phyloP scores from a whole-genome alignment of 495 filamentous ascomycete species.

The Penicillium riverlandense region DNA sequence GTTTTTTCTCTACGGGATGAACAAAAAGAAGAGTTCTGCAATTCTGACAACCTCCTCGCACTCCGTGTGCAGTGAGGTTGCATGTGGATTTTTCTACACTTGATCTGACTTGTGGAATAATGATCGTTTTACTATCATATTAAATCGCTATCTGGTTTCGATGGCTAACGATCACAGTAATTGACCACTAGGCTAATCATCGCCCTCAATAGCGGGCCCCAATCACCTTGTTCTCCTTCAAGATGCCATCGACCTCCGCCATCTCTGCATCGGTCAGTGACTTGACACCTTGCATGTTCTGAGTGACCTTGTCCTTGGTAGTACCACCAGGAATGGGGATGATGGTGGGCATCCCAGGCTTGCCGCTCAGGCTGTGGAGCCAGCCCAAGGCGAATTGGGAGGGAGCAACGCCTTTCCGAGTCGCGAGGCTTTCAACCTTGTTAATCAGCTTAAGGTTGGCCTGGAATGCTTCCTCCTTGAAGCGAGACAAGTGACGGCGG shows the following conservation, averaged over 20 bases:
- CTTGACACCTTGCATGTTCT: constrained; percentile 36
- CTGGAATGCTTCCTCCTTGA: constrained; percentile 61
- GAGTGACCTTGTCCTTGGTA: constrained; percentile 36
- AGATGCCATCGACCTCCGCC: constrained; percentile 37
- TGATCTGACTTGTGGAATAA: constrained; percentile 39
- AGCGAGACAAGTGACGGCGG: constrained; percentile 51
- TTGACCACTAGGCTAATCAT: neutral
- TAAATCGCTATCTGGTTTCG: neutral
- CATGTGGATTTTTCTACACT: constrained; percentile 51
- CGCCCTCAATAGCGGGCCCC: constrained; percentile 28
- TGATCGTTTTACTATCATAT: too few relatives aligned
- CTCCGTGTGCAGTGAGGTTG: constrained; percentile 30
- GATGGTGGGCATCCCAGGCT: constrained; percentile 59
- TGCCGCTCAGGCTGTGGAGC: constrained; percentile 48
- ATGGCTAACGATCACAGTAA: constrained; percentile 4
- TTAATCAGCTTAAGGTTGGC: constrained; percentile 65
- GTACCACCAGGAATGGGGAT: constrained; percentile 77
- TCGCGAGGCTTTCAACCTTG: constrained; percentile 59
- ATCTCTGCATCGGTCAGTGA: constrained; percentile 33
- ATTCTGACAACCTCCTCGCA: constrained; percentile 44
- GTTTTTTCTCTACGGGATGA: constrained; percentile 25
- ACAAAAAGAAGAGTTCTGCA: constrained; percentile 51
- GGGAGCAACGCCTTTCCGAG: constrained; percentile 60
- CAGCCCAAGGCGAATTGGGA: constrained; percentile 76
- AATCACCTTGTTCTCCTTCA: constrained; percentile 29